Evolutionary conservation across 75 land plant species (phyloP), one percentile per base, ranked within the genome.

Genomic region (Sequoia sempervirens): DNA sequence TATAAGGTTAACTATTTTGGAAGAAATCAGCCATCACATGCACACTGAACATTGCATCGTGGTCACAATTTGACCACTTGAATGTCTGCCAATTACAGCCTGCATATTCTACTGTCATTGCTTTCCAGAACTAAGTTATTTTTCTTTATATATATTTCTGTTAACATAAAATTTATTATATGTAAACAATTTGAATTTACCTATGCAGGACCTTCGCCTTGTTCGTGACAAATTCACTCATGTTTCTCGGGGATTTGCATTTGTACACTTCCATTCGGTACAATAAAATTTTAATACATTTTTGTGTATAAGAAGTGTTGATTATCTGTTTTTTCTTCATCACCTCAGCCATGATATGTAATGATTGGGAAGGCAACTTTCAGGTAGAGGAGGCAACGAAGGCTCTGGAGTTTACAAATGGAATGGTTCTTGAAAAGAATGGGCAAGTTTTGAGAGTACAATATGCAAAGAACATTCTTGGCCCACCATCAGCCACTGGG

Each of bases 331-430:
- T 26, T 36, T 70, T 30, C 64, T 45, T 18, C 46, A 23, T 70
- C n/a, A 58, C 7, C 72, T 43, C 46, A 82, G 46, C 36, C 40
- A 2, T 34, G 1, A 18, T 14, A 11, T 30, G 2, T 11, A 70
- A 28, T 70, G 36, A 70, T 40, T 64, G 38, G 43, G 17, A 82
- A 68, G 9, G 6, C n/a, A 4, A 38, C 78, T 83, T 45, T 28
- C 82, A 90, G 91, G 88, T 90, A 36, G 91, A 90, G 56, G 91
- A 88, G 81, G 91, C 91, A 64, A 86, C 87, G 11, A 90, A 86
- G 80, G 91, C 90, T 50, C 78, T 90, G 66, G 91, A 84, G 54
- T 73, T 82, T 37, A 88, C 80, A 28, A 88, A 88, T 88, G 87
- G 87, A 11, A 84, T 72, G 43, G 85, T 87, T 10, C 83, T 90